phyloP scores from a whole-genome alignment of 2,329 filamentous ascomycete species.

The Waltergamsia citrina region DNA sequence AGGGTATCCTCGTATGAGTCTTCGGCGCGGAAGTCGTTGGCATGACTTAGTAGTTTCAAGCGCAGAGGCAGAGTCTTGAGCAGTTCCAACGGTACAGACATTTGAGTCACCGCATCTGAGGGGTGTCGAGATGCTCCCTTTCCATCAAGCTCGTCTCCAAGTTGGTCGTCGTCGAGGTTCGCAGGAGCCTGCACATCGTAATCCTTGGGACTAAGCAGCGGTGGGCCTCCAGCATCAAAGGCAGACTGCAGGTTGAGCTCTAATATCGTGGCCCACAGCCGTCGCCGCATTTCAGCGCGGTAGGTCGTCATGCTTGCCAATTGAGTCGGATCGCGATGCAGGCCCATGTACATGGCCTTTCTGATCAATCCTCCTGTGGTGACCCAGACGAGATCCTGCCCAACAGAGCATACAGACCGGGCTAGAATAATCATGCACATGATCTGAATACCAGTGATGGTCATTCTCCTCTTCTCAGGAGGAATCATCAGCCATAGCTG shows the following conservation, averaged over 20 bases:
- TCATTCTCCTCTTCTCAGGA: slow-evolving; percentile 37
- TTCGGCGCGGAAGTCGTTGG: slow-evolving; percentile 34
- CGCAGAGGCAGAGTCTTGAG: slow-evolving; percentile 31
- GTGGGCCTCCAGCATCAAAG: slow-evolving; percentile 39
- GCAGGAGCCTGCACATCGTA: slow-evolving; percentile 40
- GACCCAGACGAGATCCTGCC: slow-evolving; percentile 42
- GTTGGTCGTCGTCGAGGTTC: slow-evolving; percentile 42
- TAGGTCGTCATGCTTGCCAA: slow-evolving; percentile 36
- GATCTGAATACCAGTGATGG: slow-evolving; percentile 38
- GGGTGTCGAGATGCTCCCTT: slow-evolving; percentile 5
- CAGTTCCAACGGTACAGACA: slow-evolving; percentile 38
- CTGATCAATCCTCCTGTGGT: slow-evolving; percentile 39
- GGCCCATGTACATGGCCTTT: slow-evolving; percentile 46
- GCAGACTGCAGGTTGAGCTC: slow-evolving; percentile 44
- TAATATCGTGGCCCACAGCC: slow-evolving; percentile 46
- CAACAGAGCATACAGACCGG: slow-evolving; percentile 34
- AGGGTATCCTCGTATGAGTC: slow-evolving; percentile 38
- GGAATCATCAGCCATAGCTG: slow-evolving; percentile 39
- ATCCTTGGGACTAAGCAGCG: slow-evolving; percentile 33
- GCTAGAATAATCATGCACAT: slow-evolving; percentile 42
- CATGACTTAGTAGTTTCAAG: slow-evolving; percentile 30
- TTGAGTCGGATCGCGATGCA: slow-evolving; percentile 45
- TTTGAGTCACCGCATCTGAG: slow-evolving; percentile 29
- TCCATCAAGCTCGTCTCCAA: slow-evolving; percentile 26
- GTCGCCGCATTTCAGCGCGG: slow-evolving; percentile 41